Evolutionary conservation across 176 grass and related monocot species (phyloP).

Genomic region (Secale cereale): DNA sequence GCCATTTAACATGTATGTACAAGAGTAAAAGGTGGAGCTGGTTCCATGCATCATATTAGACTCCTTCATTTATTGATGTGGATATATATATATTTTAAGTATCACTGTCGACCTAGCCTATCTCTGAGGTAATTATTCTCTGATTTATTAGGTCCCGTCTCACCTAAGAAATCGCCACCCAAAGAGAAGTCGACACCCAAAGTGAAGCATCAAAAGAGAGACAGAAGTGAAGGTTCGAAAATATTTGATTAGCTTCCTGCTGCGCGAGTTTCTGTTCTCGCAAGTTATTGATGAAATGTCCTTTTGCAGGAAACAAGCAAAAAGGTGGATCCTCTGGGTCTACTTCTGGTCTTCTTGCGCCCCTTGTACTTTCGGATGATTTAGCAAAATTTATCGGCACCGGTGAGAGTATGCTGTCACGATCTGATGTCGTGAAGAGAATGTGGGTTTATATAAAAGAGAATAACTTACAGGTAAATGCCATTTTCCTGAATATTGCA

Average conservation of each 20-base stretch:
- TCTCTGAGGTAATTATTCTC: slow-evolving; percentile 16
- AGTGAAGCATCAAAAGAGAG: slow-evolving; percentile 81
- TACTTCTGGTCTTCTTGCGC: slow-evolving; percentile 61
- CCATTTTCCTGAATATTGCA: slow-evolving; percentile 4
- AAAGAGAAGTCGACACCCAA: slow-evolving; percentile 71
- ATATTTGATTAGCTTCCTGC: slow-evolving; percentile 4
- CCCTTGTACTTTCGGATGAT: slow-evolving; percentile 88
- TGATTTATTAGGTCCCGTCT: slow-evolving; percentile 43
- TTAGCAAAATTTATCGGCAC: slow-evolving; percentile 87
- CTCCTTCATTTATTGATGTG: not conserved
- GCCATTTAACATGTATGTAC: slow-evolving; percentile 26
- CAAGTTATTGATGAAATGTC: slow-evolving; percentile 27
- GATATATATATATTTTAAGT: not conserved
- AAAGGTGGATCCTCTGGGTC: slow-evolving; percentile 63
- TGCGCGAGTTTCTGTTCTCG: slow-evolving; percentile 24
- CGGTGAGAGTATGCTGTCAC: slow-evolving; percentile 77
- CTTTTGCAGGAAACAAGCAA: slow-evolving; percentile 56
- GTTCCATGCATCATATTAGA: slow-evolving; percentile 17
- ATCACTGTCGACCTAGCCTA: not conserved
- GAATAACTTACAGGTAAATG: slow-evolving; percentile 84
- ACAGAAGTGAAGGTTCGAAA: slow-evolving; percentile 80
- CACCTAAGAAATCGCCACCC: slow-evolving; percentile 54
- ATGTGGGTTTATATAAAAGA: slow-evolving; percentile 96
- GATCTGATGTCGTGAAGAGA: slow-evolving; percentile 83
- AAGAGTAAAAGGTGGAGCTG: slow-evolving; percentile 10